A percentile compares a stretch with the other conserved stretches of the same genome.
Evolutionary conservation across 371 early-diverging fungal species (phyloP).

Genomic region (Syncephalastrum contaminatum): DNA sequence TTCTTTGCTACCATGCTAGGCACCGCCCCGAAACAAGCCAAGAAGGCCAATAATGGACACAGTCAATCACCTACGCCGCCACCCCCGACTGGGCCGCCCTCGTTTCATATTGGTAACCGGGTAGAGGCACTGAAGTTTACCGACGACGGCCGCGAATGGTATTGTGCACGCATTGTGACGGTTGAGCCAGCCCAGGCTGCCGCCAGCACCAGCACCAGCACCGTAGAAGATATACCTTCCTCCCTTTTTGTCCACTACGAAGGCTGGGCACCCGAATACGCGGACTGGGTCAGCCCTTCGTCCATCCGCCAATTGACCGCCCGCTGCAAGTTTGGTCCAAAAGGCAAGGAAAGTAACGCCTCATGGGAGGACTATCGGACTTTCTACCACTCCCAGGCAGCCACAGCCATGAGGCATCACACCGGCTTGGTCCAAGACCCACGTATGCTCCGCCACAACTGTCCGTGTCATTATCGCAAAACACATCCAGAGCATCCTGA

Average conservation of each 20-base stretch:
- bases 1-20: too few relatives aligned
- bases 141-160: constrained; percentile 36
- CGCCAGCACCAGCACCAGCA: not conserved
- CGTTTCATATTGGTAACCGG: constrained; percentile 35
- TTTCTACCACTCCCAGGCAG: constrained; percentile 53
- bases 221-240: not conserved
- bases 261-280: constrained; percentile 60
- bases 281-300: constrained; percentile 58
- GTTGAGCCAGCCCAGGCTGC: constrained; percentile 11
- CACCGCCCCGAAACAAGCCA: too few relatives aligned
- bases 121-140: constrained; percentile 44
- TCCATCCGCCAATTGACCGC: constrained; percentile 6
- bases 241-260: constrained; percentile 59
- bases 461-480: constrained; percentile 59
- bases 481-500: constrained; percentile 68
- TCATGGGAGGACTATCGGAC: constrained; percentile 58
- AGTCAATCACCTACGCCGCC: too few relatives aligned
- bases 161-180: constrained; percentile 42
- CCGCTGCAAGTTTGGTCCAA: constrained; percentile 45
- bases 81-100: constrained; percentile 12
- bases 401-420: constrained; percentile 40
- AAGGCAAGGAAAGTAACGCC: constrained; percentile 47
- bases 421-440: constrained; percentile 63
- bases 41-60: too few relatives aligned
- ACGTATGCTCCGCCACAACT: constrained; percentile 56